Conservation (phyloP, 176 grass and related monocot species). For the Lolium multiflorum region DNA sequence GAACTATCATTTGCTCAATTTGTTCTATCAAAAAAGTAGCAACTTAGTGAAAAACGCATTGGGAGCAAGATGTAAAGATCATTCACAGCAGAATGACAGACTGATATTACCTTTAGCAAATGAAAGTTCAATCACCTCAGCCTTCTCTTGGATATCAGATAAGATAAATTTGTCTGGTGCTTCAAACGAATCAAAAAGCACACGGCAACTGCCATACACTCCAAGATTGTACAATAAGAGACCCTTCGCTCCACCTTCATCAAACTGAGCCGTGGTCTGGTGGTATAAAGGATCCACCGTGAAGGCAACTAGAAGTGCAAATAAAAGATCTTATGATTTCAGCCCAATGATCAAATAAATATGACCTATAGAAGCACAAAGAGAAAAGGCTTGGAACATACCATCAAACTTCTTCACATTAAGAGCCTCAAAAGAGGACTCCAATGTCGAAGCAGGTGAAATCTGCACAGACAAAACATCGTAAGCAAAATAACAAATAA, state of each 20-base stretch:
- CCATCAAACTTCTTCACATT: constrained; percentile 99
- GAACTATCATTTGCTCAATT: constrained; percentile 77
- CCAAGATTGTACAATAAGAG: constrained; percentile 93
- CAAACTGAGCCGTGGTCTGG: constrained; percentile 95
- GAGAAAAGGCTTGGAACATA: constrained; percentile 46
- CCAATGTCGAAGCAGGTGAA: constrained; percentile 81
- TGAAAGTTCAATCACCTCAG: constrained; percentile 72
- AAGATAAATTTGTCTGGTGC: constrained; percentile 70
- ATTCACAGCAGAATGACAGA: not conserved
- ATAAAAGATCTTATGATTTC: constrained; percentile 42
- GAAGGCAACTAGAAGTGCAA: constrained; percentile 78
- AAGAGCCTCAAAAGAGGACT: constrained; percentile 91
- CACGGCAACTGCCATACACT: constrained; percentile 78
- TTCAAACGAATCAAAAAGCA: constrained; percentile 98
- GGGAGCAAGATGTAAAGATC: constrained; percentile 37
- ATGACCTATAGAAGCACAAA: constrained; percentile 32
- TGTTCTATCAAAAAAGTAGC: constrained; percentile 61
- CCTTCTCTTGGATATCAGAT: constrained; percentile 48
- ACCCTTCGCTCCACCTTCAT: constrained; percentile 97
- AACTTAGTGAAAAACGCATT: constrained; percentile 28
- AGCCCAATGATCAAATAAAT: constrained; percentile 27
- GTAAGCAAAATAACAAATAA: constrained; percentile 39
- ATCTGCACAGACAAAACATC: constrained; percentile 55
- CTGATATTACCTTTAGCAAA: constrained; percentile 82
- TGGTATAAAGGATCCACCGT: constrained; percentile 94